Percentiles rank a stretch among this genome's conserved stretches.
These are phyloP conservation scores for Paracoccidioides brasiliensis DNA, from an alignment of 2,329 filamentous ascomycete genomes.

Conservation along the genomic window DNA sequence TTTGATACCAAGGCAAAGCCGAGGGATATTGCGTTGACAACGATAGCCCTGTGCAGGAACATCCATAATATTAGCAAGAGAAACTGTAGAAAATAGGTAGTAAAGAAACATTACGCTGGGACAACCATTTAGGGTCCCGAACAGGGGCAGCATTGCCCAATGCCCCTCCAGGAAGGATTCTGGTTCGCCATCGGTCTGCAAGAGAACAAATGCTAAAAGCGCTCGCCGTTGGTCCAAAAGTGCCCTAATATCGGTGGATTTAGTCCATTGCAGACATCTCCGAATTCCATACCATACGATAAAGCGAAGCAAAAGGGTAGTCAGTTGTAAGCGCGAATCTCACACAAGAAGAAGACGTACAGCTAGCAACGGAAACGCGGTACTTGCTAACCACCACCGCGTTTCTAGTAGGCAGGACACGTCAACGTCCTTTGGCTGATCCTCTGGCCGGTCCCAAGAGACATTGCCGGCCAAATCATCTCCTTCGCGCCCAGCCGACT, in stretches of 20 bases:
- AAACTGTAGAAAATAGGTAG: neutral
- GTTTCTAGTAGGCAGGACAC: constrained; percentile 6
- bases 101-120: neutral
- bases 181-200: constrained; percentile 43
- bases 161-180: constrained; percentile 34
- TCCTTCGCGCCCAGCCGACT: neutral
- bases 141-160: constrained; percentile 36
- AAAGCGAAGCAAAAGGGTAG: neutral
- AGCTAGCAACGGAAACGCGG: constrained; percentile 44
- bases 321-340: no score
- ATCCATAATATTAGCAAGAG: constrained; percentile 1
- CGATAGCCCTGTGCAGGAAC: constrained; percentile 31
- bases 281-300: neutral
- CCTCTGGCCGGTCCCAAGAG: neutral
- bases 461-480: neutral
- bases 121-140: constrained; percentile 41
- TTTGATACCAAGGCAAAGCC: constrained; percentile 43
- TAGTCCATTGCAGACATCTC: neutral
- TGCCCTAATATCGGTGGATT: constrained; percentile 21
- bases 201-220: constrained; percentile 44
- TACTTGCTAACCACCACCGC: constrained; percentile 49
- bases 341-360: constrained; percentile 13
- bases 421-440: neutral
- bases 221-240: constrained; percentile 43
- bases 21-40: constrained; percentile 44